A percentile compares a stretch with the other conserved stretches of the same genome.
Conservation (phyloP, 2,329 filamentous ascomycete species). For the Dactylellina cionopaga region DNA sequence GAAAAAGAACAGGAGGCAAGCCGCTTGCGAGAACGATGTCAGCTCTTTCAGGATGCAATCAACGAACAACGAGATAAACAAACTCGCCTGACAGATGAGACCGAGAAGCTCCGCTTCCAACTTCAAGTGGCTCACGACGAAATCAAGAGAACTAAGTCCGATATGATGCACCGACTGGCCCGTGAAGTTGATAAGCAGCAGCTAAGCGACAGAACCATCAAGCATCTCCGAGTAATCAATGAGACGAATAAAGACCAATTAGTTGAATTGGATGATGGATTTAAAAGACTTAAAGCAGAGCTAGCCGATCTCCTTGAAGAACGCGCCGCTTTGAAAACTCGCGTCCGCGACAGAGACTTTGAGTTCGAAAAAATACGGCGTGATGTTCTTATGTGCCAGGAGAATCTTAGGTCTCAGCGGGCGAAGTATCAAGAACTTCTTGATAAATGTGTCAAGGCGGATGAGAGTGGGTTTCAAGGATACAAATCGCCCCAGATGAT, state of each 20-base stretch:
- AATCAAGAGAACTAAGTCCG: constrained; percentile 15
- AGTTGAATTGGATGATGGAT: constrained; percentile 2
- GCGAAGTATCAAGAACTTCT: constrained; percentile 6
- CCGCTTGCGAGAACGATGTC: constrained; percentile 26
- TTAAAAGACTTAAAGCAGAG: constrained; percentile 19
- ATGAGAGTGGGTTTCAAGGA: constrained; percentile 9
- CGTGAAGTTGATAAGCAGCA: constrained; percentile 27
- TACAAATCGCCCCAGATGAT: not conserved
- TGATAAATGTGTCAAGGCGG: constrained; percentile 6
- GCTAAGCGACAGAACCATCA: constrained; percentile 2
- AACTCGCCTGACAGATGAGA: not conserved
- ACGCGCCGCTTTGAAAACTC: not conserved
- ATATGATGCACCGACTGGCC: constrained; percentile 7
- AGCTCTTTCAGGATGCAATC: constrained; percentile 32
- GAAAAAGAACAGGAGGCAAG: constrained; percentile 17
- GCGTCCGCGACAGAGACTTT: constrained; percentile 23
- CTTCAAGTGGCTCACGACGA: constrained; percentile 16
- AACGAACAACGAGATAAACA: constrained; percentile 30
- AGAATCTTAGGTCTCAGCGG: constrained; percentile 13
- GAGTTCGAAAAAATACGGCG: not conserved
- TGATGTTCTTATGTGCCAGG: not conserved
- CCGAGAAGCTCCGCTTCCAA: constrained; percentile 7
- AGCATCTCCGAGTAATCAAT: not conserved
- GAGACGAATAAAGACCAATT: constrained; percentile 4
- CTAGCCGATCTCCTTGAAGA: constrained; percentile 5